Conservation (phyloP, 2,329 filamentous ascomycete genomes). For the Fonsecaea monophora region DNA sequence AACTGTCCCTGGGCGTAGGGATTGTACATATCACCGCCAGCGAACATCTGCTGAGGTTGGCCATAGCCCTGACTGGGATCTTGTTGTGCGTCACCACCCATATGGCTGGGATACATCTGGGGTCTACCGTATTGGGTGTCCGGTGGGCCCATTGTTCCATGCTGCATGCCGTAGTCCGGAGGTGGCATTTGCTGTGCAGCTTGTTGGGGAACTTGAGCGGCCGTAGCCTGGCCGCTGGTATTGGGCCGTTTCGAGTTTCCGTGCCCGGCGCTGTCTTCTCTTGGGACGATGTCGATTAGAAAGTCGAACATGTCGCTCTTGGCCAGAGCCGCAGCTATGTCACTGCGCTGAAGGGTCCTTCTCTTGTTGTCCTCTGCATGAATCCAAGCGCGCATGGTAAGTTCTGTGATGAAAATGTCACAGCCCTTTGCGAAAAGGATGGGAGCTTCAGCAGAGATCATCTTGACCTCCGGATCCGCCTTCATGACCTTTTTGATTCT, state of each 20-base stretch:
- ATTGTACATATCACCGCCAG: conserved; percentile 74
- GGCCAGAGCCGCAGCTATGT: conserved; percentile 92
- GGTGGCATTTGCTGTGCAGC: conserved; percentile 62
- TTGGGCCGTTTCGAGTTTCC: conserved; percentile 49
- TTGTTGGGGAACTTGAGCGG: conserved; percentile 55
- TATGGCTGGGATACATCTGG: conserved; percentile 81
- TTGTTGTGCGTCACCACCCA: conserved; percentile 61
- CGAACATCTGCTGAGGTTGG: conserved; percentile 78
- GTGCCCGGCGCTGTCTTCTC: conserved; percentile 87
- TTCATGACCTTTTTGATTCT: conserved; percentile 99
- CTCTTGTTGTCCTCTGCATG: conserved; percentile 99
- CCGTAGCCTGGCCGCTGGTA: conserved; percentile 51
- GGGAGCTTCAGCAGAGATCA: conserved; percentile 98
- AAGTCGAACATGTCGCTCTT: conserved; percentile 99
- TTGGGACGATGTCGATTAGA: conserved; percentile 95
- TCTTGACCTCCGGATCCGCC: conserved; percentile 97
- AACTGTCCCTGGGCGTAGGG: conserved; percentile 75
- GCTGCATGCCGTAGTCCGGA: conserved; percentile 64
- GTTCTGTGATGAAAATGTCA: conserved; percentile 98
- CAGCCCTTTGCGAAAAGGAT: conserved; percentile 98
- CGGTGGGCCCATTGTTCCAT: conserved; percentile 68
- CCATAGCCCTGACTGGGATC: conserved; percentile 75
- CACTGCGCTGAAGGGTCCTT: conserved; percentile 89
- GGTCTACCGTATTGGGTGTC: conserved; percentile 82
- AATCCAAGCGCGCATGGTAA: conserved; percentile 99